phyloP scores from a whole-genome alignment of 2,329 filamentous ascomycete species.

The Colletotrichum karsti region DNA sequence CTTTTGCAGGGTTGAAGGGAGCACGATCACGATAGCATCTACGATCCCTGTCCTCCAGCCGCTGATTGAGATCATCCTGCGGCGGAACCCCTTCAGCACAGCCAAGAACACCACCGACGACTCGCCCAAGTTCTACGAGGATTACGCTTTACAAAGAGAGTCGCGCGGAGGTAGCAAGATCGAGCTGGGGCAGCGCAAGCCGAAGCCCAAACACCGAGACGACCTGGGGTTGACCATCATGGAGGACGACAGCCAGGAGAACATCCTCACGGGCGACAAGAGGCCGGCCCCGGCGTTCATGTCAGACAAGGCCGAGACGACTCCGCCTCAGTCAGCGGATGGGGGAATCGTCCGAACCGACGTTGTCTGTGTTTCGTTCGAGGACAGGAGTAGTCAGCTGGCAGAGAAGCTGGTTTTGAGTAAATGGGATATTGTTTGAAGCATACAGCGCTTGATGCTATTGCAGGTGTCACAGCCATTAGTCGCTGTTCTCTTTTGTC shows the following conservation, averaged over 20 bases:
- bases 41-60: constrained; percentile 45
- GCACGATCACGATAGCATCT: constrained; percentile 43
- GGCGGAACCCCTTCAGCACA: constrained; percentile 5
- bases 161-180: not conserved
- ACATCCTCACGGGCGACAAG: constrained; percentile 1
- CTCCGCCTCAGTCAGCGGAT: not conserved
- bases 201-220: constrained; percentile 15
- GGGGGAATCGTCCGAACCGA: constrained; percentile 17
- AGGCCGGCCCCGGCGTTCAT: not conserved
- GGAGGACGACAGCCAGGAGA: constrained; percentile 28
- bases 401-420: not conserved
- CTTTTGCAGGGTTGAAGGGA: constrained; percentile 39
- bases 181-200: constrained; percentile 25
- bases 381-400: not conserved
- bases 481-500: not conserved
- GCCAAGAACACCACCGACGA: not conserved
- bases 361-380: constrained; percentile 21
- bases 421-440: constrained; percentile 1
- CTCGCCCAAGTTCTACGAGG: not conserved
- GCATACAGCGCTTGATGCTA: not conserved
- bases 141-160: not conserved
- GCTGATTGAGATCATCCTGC: constrained; percentile 24
- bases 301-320: not conserved
- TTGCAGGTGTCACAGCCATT: too few relatives aligned
- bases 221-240: constrained; percentile 28